Evolutionary conservation across 441 rosid species (phyloP).

Genomic region (Erodium moschatum): DNA sequence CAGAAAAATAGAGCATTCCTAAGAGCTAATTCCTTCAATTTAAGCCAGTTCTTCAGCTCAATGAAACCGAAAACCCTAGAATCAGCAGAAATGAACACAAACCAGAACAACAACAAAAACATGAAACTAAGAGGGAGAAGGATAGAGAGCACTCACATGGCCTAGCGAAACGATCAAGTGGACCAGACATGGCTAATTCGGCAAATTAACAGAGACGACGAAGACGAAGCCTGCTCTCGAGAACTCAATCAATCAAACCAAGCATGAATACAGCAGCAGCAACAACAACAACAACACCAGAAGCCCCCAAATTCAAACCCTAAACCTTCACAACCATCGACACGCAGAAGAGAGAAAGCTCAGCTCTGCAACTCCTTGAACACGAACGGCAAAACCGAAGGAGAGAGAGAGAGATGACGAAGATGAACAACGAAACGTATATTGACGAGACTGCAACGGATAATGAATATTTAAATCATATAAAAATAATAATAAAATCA

Average conservation of each 20-base stretch:
- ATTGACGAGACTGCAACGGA: background rate
- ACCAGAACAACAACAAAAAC: background rate
- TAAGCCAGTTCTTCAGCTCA: background rate
- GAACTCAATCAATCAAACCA: background rate
- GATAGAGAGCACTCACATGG: conserved; percentile 48
- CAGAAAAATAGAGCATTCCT: background rate
- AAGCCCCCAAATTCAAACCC: conserved; percentile 1
- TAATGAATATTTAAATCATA: background rate
- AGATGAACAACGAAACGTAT: background rate
- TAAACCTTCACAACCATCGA: background rate
- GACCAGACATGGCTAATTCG: conserved; percentile 47
- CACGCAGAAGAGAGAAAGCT: background rate
- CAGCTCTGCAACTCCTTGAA: background rate
- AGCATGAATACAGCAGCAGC: background rate
- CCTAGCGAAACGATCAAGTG: conserved; percentile 69
- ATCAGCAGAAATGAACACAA: conserved; percentile 1
- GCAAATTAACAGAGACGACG: background rate
- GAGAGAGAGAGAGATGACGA: conserved; percentile 5
- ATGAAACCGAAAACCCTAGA: background rate
- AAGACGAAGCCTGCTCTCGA: background rate
- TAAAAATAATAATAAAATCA: background rate
- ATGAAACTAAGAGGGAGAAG: no score
- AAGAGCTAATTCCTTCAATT: background rate
- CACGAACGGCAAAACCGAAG: background rate
- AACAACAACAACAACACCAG: no score